Percentiles rank a stretch among this genome's conserved stretches.
Evolutionary conservation across 768 basidiomycete genomes (phyloP).

Genomic region (Tulasnella sp.): DNA sequence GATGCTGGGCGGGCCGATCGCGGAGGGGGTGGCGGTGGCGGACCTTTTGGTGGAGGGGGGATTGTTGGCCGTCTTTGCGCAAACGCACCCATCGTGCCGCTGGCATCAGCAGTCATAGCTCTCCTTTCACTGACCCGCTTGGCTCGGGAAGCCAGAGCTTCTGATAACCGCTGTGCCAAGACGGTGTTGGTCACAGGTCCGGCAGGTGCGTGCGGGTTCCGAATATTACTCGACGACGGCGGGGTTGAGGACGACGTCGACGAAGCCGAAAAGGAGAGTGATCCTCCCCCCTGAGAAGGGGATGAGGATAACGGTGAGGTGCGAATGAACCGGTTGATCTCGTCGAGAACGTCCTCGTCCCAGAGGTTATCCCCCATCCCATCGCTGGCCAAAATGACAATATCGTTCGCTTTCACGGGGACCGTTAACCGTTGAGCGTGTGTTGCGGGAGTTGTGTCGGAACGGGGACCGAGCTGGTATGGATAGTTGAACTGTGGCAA

Average conservation of each 20-base stretch:
- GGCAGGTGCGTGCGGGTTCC: constrained; percentile 52
- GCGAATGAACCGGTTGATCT: constrained; percentile 59
- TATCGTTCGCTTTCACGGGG: constrained; percentile 70
- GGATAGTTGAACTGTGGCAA: constrained; percentile 61
- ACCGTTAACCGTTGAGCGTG: constrained; percentile 72
- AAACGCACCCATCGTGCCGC: constrained; percentile 37
- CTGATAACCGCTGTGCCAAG: constrained; percentile 51
- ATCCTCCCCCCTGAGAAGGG: constrained; percentile 41
- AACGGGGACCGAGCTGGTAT: constrained; percentile 64
- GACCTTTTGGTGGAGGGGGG: constrained; percentile 20
- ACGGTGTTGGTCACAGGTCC: constrained; percentile 46
- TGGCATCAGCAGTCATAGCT: constrained; percentile 39
- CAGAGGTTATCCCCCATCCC: constrained; percentile 86
- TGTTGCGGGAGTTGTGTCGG: constrained; percentile 59
- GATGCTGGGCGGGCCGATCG: neutral
- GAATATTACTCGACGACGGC: constrained; percentile 20
- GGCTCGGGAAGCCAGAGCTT: constrained; percentile 80
- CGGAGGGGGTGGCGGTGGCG: constrained; percentile 1
- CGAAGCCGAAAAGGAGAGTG: constrained; percentile 20
- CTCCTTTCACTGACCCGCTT: constrained; percentile 63
- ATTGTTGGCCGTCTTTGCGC: constrained; percentile 10
- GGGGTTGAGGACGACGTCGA: constrained; percentile 34
- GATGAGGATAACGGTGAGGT: constrained; percentile 40
- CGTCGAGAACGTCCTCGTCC: constrained; percentile 86
- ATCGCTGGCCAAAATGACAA: constrained; percentile 80